Conservation (phyloP, 441 rosid species). For the Populus tomentosa region DNA sequence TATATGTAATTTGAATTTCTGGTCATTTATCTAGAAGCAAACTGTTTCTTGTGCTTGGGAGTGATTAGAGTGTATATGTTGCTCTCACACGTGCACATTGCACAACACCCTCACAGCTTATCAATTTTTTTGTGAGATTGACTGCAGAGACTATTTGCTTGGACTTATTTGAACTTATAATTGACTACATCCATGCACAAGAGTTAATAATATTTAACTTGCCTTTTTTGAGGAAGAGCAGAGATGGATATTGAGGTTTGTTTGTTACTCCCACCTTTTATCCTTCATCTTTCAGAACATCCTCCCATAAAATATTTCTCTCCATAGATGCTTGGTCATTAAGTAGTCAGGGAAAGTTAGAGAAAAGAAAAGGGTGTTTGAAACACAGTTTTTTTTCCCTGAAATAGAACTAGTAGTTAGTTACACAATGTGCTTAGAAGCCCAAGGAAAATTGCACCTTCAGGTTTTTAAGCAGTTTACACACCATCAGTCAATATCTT, state of each 20-base stretch:
- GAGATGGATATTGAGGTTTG: background rate
- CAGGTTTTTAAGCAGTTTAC: background rate
- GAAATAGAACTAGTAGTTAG: background rate
- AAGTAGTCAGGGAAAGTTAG: background rate
- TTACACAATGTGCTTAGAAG: background rate
- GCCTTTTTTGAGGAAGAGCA: background rate
- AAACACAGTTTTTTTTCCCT: background rate
- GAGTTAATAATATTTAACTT: background rate
- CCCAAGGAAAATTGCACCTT: background rate
- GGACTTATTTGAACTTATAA: background rate
- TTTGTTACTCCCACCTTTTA: background rate
- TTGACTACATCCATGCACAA: background rate
- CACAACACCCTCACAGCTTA: background rate
- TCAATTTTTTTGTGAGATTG: background rate
- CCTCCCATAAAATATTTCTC: background rate
- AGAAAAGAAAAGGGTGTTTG: background rate
- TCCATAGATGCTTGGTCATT: background rate
- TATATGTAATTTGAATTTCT: background rate
- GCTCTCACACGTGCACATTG: background rate
- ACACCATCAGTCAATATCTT: background rate
- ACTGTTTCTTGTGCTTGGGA: constrained; percentile 1
- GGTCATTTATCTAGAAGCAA: background rate
- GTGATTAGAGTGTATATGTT: background rate
- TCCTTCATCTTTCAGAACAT: background rate
- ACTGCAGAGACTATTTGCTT: background rate